phyloP scores from a whole-genome alignment of 176 grass and related monocot species.

The Avena sativa region DNA sequence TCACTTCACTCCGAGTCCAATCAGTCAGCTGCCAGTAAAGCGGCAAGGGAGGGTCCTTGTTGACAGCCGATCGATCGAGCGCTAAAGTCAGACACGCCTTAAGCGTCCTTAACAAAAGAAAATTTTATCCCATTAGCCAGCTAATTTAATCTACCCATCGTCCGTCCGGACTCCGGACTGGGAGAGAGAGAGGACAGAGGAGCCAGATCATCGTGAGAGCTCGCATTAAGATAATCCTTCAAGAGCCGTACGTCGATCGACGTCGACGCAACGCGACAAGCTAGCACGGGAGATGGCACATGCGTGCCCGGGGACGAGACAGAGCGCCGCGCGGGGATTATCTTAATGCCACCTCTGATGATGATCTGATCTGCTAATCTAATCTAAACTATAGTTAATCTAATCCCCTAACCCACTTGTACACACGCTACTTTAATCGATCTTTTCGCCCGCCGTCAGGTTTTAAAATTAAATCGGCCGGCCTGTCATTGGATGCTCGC shows the following conservation, averaged over 20 bases:
- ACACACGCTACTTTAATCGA: slow-evolving; percentile 38
- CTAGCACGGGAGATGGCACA: slow-evolving; percentile 41
- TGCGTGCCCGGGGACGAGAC: slow-evolving; percentile 45
- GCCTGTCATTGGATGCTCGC: slow-evolving; percentile 41
- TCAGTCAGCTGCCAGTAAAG: not conserved
- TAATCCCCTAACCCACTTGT: slow-evolving; percentile 48
- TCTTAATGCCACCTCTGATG: slow-evolving; percentile 41
- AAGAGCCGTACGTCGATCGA: not conserved
- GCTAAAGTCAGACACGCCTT: slow-evolving; percentile 54
- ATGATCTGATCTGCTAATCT: slow-evolving; percentile 1
- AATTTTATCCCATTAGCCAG: not conserved
- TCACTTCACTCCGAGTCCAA: slow-evolving; percentile 27
- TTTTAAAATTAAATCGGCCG: slow-evolving; percentile 38
- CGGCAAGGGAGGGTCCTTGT: slow-evolving; percentile 40
- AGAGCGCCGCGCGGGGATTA: slow-evolving; percentile 60
- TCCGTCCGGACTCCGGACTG: not conserved
- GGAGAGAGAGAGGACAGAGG: not conserved
- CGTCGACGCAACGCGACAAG: slow-evolving; percentile 45
- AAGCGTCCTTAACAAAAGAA: not conserved
- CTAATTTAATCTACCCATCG: not conserved
- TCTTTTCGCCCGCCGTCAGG: slow-evolving; percentile 46
- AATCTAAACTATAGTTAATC: slow-evolving; percentile 35
- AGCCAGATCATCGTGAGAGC: too few species aligned
- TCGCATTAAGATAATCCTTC: too few species aligned
- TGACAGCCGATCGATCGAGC: slow-evolving; percentile 11